A percentile compares a stretch with the other conserved stretches of the same genome.
phyloP scores from a whole-genome alignment of 805 yeast species.

The Danielia oregonensis region DNA sequence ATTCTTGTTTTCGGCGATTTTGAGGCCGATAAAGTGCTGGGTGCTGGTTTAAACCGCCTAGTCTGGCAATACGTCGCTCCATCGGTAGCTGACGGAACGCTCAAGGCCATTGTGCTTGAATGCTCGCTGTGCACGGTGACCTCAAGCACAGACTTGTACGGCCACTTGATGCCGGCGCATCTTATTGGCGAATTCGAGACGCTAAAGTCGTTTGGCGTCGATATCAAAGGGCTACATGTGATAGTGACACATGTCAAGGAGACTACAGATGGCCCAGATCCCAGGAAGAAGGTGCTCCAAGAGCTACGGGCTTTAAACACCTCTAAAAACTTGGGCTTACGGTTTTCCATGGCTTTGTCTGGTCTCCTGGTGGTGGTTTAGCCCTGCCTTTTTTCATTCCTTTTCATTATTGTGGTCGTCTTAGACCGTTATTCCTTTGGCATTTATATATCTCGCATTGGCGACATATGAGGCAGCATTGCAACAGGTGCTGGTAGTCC shows the following conservation, averaged over 20 bases:
- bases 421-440: too few species aligned
- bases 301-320: conserved; percentile 43
- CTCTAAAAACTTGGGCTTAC: conserved; percentile 36
- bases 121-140: conserved; percentile 57
- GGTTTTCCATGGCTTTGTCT: conserved; percentile 51
- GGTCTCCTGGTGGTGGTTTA: conserved; percentile 44
- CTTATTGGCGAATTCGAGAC: conserved; percentile 53
- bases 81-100: conserved; percentile 31
- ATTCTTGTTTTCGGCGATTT: conserved; percentile 79
- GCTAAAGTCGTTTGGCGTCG: conserved; percentile 12
- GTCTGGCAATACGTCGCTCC: conserved; percentile 61
- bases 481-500: too few species aligned
- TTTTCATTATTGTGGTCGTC: neutral
- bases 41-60: conserved; percentile 27
- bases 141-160: conserved; percentile 51
- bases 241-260: conserved; percentile 46
- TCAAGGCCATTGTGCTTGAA: conserved; percentile 66
- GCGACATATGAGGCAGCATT: too few species aligned
- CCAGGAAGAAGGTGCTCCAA: conserved; percentile 50
- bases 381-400: neutral
- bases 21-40: conserved; percentile 59
- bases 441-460: too few species aligned
- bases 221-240: conserved; percentile 40
- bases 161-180: conserved; percentile 72
- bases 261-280: conserved; percentile 37